phyloP scores from a whole-genome alignment of 805 yeast species.

The Yarrowia keelungensis region DNA sequence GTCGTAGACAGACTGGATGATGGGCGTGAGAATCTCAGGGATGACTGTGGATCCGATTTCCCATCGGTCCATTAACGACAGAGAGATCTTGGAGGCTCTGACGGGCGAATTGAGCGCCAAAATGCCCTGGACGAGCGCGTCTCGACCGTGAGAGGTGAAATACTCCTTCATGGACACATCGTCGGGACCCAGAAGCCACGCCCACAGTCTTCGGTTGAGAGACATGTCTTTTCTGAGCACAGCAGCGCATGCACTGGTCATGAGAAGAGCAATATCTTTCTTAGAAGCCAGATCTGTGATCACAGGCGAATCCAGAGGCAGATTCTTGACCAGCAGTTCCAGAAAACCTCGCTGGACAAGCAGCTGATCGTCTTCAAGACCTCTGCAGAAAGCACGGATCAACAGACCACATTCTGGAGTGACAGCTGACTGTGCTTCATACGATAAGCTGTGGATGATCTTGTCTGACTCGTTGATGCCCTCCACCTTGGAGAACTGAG shows the following conservation, averaged over 20 bases:
- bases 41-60: conserved; percentile 82
- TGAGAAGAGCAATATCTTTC: conserved; percentile 63
- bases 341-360: conserved; percentile 88
- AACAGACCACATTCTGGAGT: conserved; percentile 81
- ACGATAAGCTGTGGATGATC: conserved; percentile 40
- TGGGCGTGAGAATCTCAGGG: conserved; percentile 72
- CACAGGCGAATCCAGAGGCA: conserved; percentile 69
- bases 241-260: conserved; percentile 69
- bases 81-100: conserved; percentile 58
- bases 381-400: conserved; percentile 72
- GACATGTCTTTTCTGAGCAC: conserved; percentile 91
- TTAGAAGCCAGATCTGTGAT: conserved; percentile 57
- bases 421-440: conserved; percentile 66
- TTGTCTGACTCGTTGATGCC: conserved; percentile 21
- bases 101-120: conserved; percentile 52
- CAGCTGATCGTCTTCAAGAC: conserved; percentile 69
- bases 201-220: conserved; percentile 90
- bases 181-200: conserved; percentile 89
- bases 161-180: conserved; percentile 58
- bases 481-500: conserved; percentile 54
- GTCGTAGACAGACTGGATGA: conserved; percentile 59
- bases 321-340: conserved; percentile 72
- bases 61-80: conserved; percentile 90
- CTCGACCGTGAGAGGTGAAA: conserved; percentile 64
- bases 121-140: conserved; percentile 61